phyloP scores from a whole-genome alignment of 108 stramenopile species.

The Skeletonema costatum region DNA sequence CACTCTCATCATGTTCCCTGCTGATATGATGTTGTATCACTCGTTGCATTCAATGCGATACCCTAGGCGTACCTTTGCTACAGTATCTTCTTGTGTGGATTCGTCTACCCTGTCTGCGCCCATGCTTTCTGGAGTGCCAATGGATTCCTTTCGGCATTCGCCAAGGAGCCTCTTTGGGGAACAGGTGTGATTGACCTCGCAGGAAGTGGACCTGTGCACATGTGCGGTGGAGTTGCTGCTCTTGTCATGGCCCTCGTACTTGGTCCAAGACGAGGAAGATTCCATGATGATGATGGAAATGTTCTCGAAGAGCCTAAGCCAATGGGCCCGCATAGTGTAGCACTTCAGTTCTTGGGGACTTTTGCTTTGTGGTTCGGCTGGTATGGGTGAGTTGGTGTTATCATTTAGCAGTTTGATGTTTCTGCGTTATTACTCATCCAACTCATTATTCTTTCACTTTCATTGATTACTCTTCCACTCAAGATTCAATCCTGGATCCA shows the following conservation, averaged over 20 bases:
- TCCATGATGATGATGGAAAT: slow-evolving; percentile 77
- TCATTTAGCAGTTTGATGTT: no score
- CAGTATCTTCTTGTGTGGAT: slow-evolving; percentile 61
- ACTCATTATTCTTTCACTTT: not conserved
- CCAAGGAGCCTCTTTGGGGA: slow-evolving; percentile 58
- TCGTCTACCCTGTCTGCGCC: slow-evolving; percentile 67
- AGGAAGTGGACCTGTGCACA: slow-evolving; percentile 84
- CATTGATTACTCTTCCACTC: slow-evolving; percentile 38
- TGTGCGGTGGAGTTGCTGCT: slow-evolving; percentile 61
- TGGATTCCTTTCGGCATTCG: slow-evolving; percentile 44
- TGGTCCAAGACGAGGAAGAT: slow-evolving; percentile 79
- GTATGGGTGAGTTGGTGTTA: slow-evolving; percentile 15
- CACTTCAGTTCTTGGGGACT: slow-evolving; percentile 77
- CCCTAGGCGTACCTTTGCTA: slow-evolving; percentile 58
- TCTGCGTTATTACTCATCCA: no score
- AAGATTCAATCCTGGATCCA: slow-evolving; percentile 93
- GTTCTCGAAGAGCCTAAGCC: slow-evolving; percentile 57
- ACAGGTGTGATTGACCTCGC: slow-evolving; percentile 80
- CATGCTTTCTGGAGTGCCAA: slow-evolving; percentile 50
- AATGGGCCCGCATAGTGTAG: slow-evolving; percentile 79
- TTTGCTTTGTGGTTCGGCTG: slow-evolving; percentile 94
- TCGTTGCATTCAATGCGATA: no score
- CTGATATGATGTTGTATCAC: no score
- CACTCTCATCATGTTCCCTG: no score
- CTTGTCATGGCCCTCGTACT: slow-evolving; percentile 58